Evolutionary conservation across 345 rosid species (phyloP), one percentile per base, ranked within the genome.

Genomic region (Boechera retrofracta): DNA sequence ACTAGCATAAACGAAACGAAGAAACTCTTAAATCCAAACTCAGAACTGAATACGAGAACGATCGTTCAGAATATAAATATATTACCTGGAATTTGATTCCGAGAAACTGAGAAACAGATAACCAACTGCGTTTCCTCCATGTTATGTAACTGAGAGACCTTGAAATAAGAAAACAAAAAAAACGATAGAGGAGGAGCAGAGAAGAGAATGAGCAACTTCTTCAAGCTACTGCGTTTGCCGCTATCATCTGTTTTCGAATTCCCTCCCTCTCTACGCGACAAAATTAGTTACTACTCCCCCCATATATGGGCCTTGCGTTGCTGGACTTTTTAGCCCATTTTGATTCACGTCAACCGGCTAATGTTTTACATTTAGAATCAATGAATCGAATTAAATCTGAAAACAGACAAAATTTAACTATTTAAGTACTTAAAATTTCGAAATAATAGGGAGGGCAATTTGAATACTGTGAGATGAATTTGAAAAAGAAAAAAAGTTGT

Each of bases 61-160:
- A 10, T 26, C n/a, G 33, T 53, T 53, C 1, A 53, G 32, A 53
- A 54, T 54, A n/a, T 54, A 55, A 15, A 55, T 55, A 5, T 0
- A 29, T 12, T 55, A 55, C 36, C 60, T 55, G 36, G 16, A 29
- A 55, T 29, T 55, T 55, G 60, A 55, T 55, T 29, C 60, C 18
- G 60, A 12, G 60, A 55, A 29, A 55, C 36, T 55, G 59, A 55
- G 36, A 55, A 55, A 29, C 36, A 29, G 60, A 55, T 35, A 55
- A 29, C 5, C 2, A 29, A 1, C 9, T 6, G 18, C 16, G 35
- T 12, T 55, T 29, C 2, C 18, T 55, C 60, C 60, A 55, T 55
- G 18, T 55, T 29, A 16, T 12, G 60, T 55, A 29, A 55, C 36
- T 11, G 33, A 26, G 58, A 53, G 58, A 24, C 15, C 15, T 24